Conservation (phyloP, 192 early-diverging fungal genomes). For the Backusella mclennaniae region DNA sequence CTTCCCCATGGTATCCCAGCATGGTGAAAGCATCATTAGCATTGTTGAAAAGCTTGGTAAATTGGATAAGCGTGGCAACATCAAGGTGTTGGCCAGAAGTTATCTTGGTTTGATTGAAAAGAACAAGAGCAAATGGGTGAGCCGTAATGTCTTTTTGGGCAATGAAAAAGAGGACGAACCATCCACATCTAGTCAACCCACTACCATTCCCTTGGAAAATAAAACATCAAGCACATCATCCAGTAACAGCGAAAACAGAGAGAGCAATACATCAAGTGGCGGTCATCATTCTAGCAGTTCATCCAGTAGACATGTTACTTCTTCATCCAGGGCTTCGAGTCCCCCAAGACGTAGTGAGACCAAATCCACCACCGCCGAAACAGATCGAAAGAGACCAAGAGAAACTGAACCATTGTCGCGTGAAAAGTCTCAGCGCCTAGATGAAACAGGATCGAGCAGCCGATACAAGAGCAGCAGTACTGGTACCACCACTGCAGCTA, state of each 20-base stretch:
- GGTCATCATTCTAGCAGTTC: not conserved
- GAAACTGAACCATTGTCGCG: not conserved
- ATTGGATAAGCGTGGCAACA: conserved; percentile 63
- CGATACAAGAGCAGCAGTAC: not conserved
- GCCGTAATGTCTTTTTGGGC: conserved; percentile 24
- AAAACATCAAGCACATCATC: not conserved
- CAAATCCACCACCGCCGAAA: not conserved
- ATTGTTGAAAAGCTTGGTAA: conserved; percentile 46
- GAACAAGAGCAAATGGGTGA: conserved; percentile 22
- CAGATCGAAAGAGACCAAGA: conserved; percentile 1
- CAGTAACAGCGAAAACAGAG: not conserved
- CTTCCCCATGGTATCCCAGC: conserved; percentile 58
- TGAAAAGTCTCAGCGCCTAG: not conserved
- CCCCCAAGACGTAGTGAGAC: not conserved
- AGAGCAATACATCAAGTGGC: not conserved
- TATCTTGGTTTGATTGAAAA: conserved; percentile 37
- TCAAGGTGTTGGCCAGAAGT: conserved; percentile 65
- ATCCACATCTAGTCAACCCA: not conserved
- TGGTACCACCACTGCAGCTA: not conserved
- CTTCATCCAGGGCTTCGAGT: not conserved
- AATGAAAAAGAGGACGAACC: conserved; percentile 4
- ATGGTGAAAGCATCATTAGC: conserved; percentile 53
- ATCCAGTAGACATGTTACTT: not conserved
- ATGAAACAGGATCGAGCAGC: not conserved
- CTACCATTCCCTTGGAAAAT: not conserved